These are phyloP conservation scores for Viola pubescens DNA, from an alignment of 441 rosid species.

Conservation along the genomic window DNA sequence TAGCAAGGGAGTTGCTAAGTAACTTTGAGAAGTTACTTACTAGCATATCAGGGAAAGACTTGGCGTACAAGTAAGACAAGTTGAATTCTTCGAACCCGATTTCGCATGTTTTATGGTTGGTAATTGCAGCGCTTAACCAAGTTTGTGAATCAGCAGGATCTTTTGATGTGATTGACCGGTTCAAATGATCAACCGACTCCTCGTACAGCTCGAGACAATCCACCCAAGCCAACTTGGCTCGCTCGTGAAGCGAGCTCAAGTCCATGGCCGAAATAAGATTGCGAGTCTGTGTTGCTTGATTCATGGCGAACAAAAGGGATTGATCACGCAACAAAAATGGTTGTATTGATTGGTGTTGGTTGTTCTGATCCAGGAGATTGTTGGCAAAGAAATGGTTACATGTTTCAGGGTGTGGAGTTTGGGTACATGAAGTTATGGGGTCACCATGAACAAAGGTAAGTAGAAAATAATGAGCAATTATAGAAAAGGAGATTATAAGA, in stretches of 20 bases:
- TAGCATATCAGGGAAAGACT: constrained; percentile 30
- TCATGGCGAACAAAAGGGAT: constrained; percentile 35
- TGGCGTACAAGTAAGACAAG: constrained; percentile 25
- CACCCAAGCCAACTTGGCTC: constrained; percentile 46
- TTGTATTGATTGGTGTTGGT: constrained; percentile 17
- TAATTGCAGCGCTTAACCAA: constrained; percentile 80
- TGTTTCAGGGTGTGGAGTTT: constrained; percentile 50
- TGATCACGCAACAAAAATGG: constrained; percentile 32
- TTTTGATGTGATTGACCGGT: constrained; percentile 36
- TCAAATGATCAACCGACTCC: constrained; percentile 44
- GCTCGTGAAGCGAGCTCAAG: constrained; percentile 28
- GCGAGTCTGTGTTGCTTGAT: constrained; percentile 48
- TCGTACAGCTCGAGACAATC: constrained; percentile 69
- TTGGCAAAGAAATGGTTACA: constrained; percentile 33
- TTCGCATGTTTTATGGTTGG: constrained; percentile 67
- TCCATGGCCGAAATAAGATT: constrained; percentile 34
- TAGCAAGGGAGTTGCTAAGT: constrained; percentile 66
- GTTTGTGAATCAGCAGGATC: constrained; percentile 48
- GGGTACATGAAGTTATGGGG: constrained; percentile 39
- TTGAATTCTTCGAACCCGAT: constrained; percentile 70
- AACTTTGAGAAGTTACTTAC: constrained; percentile 42
- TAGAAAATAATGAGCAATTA: constrained; percentile 17
- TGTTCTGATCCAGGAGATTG: constrained; percentile 7
- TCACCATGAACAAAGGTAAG: constrained; percentile 21
- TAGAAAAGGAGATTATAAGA: constrained; percentile 1